Evolutionary conservation across 495 filamentous ascomycete genomes (phyloP).

Genomic region (Stereocaulon alpinum): DNA sequence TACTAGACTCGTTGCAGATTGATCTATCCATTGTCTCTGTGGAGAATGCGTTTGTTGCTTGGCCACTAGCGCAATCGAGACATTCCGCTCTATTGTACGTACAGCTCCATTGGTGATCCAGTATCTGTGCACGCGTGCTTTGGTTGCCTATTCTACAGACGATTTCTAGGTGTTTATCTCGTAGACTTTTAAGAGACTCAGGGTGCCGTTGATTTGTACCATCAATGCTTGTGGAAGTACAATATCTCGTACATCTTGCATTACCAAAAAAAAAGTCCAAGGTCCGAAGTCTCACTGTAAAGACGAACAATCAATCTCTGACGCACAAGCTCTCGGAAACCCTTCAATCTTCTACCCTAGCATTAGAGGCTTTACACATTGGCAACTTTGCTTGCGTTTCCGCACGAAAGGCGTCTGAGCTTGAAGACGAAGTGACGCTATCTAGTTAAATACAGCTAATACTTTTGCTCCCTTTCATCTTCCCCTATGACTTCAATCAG

Average conservation of each 20-base stretch:
- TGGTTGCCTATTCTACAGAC: constrained; percentile 10
- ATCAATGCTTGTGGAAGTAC: neutral
- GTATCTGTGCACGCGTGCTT: neutral
- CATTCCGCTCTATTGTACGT: neutral
- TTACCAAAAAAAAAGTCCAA: constrained; percentile 9
- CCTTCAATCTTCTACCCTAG: too few relatives aligned
- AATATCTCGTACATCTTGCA: neutral
- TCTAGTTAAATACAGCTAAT: neutral
- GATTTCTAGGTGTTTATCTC: neutral
- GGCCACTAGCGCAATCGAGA: neutral
- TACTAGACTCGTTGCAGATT: neutral
- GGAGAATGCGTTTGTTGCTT: neutral
- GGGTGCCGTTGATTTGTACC: neutral
- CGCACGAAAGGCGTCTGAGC: too few relatives aligned
- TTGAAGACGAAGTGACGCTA: neutral
- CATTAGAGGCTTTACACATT: too few relatives aligned
- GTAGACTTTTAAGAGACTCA: neutral
- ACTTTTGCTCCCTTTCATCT: neutral
- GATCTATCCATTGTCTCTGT: neutral
- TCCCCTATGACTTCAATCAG: neutral
- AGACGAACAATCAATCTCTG: too few relatives aligned
- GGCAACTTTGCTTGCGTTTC: too few relatives aligned
- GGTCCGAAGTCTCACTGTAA: constrained; percentile 8
- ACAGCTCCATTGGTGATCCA: neutral
- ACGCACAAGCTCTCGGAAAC: too few relatives aligned